A percentile compares a stretch with the other conserved stretches of the same genome.
phyloP scores from a whole-genome alignment of 1,139 yeast species.

The Geotrichum macrosporum region DNA sequence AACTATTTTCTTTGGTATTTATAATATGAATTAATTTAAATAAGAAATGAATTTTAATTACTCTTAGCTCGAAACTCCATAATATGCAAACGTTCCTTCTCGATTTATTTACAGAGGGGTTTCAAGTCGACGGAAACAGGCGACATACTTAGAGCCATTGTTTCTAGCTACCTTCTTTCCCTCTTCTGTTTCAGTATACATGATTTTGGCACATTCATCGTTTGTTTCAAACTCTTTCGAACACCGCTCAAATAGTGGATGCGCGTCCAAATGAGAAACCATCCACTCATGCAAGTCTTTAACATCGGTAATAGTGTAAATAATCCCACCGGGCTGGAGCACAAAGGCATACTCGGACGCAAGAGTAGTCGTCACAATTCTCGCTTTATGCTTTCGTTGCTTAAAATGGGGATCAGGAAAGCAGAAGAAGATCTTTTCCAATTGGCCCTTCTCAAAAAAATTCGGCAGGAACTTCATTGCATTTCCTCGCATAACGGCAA shows the following conservation, averaged over 20 bases:
- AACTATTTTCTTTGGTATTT: conserved; percentile 1
- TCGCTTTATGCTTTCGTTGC: conserved; percentile 93
- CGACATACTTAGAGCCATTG: conserved; percentile 79
- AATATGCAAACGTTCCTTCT: neutral
- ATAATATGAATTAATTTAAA: neutral
- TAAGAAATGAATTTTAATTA: neutral
- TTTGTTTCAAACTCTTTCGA: conserved; percentile 70
- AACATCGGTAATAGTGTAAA: conserved; percentile 95
- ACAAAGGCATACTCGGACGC: conserved; percentile 91
- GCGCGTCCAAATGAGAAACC: conserved; percentile 85
- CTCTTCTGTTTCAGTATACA: conserved; percentile 92
- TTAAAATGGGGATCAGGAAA: conserved; percentile 99
- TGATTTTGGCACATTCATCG: conserved; percentile 78
- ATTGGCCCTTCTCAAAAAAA: conserved; percentile 68
- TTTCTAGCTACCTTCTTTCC: conserved; percentile 94
- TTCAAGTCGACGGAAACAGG: conserved; percentile 67
- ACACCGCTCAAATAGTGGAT: conserved; percentile 84
- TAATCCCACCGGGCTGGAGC: conserved; percentile 76
- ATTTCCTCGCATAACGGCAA: conserved; percentile 86
- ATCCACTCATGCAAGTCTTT: conserved; percentile 93
- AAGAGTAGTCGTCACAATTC: conserved; percentile 86
- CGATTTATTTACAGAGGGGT: conserved; percentile 16
- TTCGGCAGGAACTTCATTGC: conserved; percentile 97
- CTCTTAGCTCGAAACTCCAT: neutral
- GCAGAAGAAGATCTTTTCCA: conserved; percentile 91